Conservation (phyloP, 2,329 filamentous ascomycete species). For the Plectosphaerella cucumerina region DNA sequence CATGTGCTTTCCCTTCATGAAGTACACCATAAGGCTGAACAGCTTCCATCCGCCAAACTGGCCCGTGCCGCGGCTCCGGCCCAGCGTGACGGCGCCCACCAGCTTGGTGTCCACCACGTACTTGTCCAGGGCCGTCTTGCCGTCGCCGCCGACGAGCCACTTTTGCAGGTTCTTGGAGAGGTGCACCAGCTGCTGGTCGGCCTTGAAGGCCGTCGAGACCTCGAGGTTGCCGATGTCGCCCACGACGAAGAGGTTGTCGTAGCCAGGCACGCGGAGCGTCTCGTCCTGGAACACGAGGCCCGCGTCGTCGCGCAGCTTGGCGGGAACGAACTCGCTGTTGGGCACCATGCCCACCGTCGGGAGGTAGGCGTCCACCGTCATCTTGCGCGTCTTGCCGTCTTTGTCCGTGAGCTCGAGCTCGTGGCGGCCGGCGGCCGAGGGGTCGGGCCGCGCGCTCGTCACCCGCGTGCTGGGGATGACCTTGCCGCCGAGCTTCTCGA, state of each 20-base stretch:
- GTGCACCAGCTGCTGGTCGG: slow-evolving; percentile 27
- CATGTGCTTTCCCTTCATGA: slow-evolving; percentile 27
- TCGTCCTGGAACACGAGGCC: slow-evolving; percentile 32
- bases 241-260: slow-evolving; percentile 37
- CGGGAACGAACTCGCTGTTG: slow-evolving; percentile 41
- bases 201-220: slow-evolving; percentile 21
- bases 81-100: slow-evolving; percentile 32
- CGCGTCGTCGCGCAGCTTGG: slow-evolving; percentile 25
- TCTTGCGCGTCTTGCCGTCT: slow-evolving; percentile 28
- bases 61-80: slow-evolving; percentile 28
- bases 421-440: slow-evolving; percentile 19
- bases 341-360: slow-evolving; percentile 39
- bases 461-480: slow-evolving; percentile 35
- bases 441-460: slow-evolving; percentile 7
- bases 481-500: slow-evolving; percentile 39
- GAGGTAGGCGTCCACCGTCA: slow-evolving; percentile 40
- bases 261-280: slow-evolving; percentile 27
- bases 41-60: slow-evolving; percentile 28
- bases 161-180: slow-evolving; percentile 27
- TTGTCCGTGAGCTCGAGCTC: slow-evolving; percentile 28
- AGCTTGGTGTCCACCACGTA: slow-evolving; percentile 21
- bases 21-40: slow-evolving; percentile 23
- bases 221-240: slow-evolving; percentile 41
- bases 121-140: slow-evolving; percentile 10
- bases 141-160: slow-evolving; percentile 22